Conservation (phyloP, 2,329 filamentous ascomycete genomes). For the Phaeosphaeria sp. region DNA sequence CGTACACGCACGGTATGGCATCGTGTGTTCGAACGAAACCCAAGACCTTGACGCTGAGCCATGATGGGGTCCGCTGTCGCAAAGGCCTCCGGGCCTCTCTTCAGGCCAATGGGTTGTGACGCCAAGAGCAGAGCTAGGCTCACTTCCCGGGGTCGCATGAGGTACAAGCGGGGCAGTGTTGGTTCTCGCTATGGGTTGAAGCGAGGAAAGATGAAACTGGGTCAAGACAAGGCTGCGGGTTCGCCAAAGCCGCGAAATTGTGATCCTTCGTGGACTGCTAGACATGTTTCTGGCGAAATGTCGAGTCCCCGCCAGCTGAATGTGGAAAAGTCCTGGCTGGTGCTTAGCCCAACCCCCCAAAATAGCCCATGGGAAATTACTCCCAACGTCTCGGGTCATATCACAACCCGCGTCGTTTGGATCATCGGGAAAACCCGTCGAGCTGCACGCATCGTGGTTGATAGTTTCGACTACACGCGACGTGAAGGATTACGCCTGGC, state of each 20-base stretch:
- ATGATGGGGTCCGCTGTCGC: slow-evolving; percentile 1
- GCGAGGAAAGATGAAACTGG: background rate
- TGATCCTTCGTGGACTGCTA: background rate
- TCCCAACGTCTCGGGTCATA: background rate
- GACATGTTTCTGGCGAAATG: background rate
- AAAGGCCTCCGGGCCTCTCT: background rate
- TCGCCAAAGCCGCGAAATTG: background rate
- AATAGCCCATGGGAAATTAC: background rate
- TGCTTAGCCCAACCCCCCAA: background rate
- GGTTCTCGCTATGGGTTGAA: background rate
- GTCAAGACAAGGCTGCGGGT: background rate
- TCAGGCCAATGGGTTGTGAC: background rate
- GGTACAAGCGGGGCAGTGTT: background rate
- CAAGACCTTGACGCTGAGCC: slow-evolving; percentile 1
- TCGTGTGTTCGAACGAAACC: slow-evolving; percentile 1
- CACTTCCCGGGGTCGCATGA: background rate
- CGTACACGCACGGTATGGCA: background rate
- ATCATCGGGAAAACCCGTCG: background rate
- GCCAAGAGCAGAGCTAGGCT: slow-evolving; percentile 1
- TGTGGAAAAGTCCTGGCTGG: background rate
- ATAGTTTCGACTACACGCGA: background rate
- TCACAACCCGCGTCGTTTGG: background rate
- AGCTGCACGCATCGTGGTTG: background rate
- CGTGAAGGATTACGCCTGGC: background rate
- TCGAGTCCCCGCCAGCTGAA: background rate